Evolutionary conservation across 257 asterid species (phyloP).

Genomic region (Nicotiana benthamiana): DNA sequence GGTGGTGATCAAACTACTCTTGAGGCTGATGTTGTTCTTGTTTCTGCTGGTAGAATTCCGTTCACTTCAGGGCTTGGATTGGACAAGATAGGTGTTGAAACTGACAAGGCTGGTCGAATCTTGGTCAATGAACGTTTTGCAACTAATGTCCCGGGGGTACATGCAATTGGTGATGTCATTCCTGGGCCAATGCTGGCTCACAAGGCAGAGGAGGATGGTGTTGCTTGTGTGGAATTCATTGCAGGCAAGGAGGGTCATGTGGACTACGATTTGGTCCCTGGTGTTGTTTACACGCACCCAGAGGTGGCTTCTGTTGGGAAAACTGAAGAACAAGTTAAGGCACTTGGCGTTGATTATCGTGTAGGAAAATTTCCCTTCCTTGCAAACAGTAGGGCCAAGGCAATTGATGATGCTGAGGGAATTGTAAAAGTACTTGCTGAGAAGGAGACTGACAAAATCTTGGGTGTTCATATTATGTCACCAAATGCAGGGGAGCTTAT

Average conservation of each 20-base stretch:
- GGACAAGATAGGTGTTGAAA: conserved; percentile 85
- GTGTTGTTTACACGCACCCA: conserved; percentile 92
- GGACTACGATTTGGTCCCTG: conserved; percentile 93
- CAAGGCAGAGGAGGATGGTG: conserved; percentile 98
- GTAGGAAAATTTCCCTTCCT: conserved; percentile 88
- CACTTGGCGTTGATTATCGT: conserved; percentile 62
- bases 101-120: conserved; percentile 76
- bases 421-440: conserved; percentile 84
- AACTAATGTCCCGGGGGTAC: conserved; percentile 64
- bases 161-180: conserved; percentile 89
- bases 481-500: conserved; percentile 97
- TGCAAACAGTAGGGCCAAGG: conserved; percentile 99
- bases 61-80: conserved; percentile 77
- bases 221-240: conserved; percentile 85
- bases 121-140: conserved; percentile 59
- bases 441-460: conserved; percentile 79
- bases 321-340: conserved; percentile 94
- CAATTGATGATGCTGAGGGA: conserved; percentile 96
- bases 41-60: conserved; percentile 88
- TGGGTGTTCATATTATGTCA: conserved; percentile 93
- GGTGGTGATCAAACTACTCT: conserved; percentile 82
- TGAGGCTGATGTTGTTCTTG: conserved; percentile 93
- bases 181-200: conserved; percentile 99
- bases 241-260: conserved; percentile 95
- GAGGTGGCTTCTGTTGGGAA: conserved; percentile 97